These are phyloP conservation scores for Cryptomeria japonica DNA, from an alignment of 75 land plant genomes.

Conservation along the genomic window DNA sequence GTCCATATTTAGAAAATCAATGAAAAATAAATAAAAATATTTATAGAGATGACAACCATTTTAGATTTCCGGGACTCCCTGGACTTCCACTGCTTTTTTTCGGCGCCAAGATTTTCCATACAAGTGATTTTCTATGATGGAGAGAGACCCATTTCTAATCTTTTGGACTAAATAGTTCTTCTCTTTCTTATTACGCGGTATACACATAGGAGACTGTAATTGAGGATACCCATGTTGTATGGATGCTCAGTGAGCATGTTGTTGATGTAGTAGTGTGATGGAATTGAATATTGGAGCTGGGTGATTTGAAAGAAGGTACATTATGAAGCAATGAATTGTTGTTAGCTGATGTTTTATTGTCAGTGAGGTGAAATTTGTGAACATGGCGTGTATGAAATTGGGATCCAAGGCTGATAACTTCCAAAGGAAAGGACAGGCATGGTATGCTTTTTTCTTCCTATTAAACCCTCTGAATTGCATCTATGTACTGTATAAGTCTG, in stretches of 20 bases:
- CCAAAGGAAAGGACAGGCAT: slow-evolving; percentile 73
- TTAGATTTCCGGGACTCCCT: not conserved
- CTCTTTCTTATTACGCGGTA: no score
- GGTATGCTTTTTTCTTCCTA: slow-evolving; percentile 33
- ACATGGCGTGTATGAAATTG: slow-evolving; percentile 72
- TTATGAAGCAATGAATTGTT: not conserved
- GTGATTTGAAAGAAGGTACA: not conserved
- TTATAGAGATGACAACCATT: not conserved
- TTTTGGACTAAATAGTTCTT: no score
- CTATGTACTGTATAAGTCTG: not conserved
- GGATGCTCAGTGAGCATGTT: not conserved
- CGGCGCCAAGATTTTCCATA: not conserved
- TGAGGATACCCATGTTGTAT: not conserved
- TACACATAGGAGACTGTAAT: not conserved
- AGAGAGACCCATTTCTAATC: no score
- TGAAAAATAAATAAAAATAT: not conserved
- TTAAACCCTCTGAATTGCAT: not conserved
- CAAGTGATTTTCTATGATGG: not conserved
- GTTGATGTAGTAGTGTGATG: not conserved
- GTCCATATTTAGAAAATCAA: not conserved
- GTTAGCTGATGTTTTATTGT: not conserved
- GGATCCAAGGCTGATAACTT: slow-evolving; percentile 76
- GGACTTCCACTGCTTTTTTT: not conserved
- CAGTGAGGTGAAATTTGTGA: not conserved
- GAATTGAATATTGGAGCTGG: not conserved